phyloP scores from a whole-genome alignment of 2,329 filamentous ascomycete species.

The Pseudopithomyces maydicus region DNA sequence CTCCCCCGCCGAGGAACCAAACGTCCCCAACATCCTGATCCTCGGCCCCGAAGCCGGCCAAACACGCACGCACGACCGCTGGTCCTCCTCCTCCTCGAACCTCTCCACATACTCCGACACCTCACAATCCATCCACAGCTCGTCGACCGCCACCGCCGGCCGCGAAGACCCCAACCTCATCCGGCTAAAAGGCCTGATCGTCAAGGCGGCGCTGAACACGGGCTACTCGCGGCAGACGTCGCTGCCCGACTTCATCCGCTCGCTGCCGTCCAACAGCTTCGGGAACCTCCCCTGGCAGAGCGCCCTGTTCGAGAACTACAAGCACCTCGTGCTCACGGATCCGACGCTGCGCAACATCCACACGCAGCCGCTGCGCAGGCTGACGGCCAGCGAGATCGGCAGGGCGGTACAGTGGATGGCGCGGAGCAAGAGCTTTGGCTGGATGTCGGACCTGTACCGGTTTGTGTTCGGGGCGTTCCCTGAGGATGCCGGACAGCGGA shows the following conservation, averaged over 20 bases:
- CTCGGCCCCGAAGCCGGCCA: slow-evolving; percentile 70
- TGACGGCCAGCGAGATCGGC: slow-evolving; percentile 76
- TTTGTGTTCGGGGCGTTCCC: slow-evolving; percentile 84
- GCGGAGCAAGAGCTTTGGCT: slow-evolving; percentile 73
- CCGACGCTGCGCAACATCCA: slow-evolving; percentile 60
- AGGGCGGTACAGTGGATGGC: slow-evolving; percentile 79
- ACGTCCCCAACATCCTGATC: slow-evolving; percentile 85
- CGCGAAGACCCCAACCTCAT: slow-evolving; percentile 78
- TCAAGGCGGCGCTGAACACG: slow-evolving; percentile 84
- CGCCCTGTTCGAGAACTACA: slow-evolving; percentile 76
- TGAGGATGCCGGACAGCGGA: slow-evolving; percentile 74
- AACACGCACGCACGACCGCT: slow-evolving; percentile 64
- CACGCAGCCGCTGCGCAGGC: slow-evolving; percentile 62
- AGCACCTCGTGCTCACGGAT: slow-evolving; percentile 77
- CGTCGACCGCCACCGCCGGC: slow-evolving; percentile 70
- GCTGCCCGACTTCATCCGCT: slow-evolving; percentile 77
- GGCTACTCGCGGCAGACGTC: slow-evolving; percentile 72
- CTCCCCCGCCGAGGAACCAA: slow-evolving; percentile 74
- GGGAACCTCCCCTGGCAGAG: slow-evolving; percentile 73
- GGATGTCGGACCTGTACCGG: slow-evolving; percentile 80
- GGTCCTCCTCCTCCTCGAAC: slow-evolving; percentile 77
- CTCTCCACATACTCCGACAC: slow-evolving; percentile 79
- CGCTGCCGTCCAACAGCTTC: slow-evolving; percentile 77
- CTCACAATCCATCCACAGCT: slow-evolving; percentile 61
- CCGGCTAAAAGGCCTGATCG: slow-evolving; percentile 76